Percentiles rank a stretch among this genome's conserved stretches.
Conservation (phyloP, 306 rosid species). For the Neltuma alba region DNA sequence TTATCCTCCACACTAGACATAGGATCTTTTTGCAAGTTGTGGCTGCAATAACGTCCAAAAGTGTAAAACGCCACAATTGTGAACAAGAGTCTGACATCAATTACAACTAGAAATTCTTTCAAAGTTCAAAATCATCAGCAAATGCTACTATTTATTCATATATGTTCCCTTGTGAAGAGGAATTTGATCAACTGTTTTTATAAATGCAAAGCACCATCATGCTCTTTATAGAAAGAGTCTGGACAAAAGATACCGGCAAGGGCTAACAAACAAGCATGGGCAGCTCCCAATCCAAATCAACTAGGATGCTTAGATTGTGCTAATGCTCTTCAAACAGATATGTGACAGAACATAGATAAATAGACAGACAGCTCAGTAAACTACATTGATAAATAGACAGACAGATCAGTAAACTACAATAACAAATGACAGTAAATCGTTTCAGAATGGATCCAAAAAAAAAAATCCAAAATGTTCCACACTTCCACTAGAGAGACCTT, state of each 20-base stretch:
- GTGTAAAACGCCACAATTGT: slow-evolving; percentile 12
- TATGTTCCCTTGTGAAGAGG: slow-evolving; percentile 10
- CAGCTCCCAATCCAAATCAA: background rate
- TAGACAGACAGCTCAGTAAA: no score
- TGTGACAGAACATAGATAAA: background rate
- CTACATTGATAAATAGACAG: no score
- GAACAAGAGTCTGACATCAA: slow-evolving; percentile 7
- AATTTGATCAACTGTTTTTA: slow-evolving; percentile 20
- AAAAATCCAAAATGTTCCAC: background rate
- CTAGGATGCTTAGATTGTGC: background rate
- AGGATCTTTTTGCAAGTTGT: slow-evolving; percentile 40
- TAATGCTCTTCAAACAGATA: slow-evolving; percentile 11
- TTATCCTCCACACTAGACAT: slow-evolving; percentile 60
- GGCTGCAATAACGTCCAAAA: slow-evolving; percentile 37
- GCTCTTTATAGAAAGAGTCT: background rate
- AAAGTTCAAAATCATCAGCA: slow-evolving; percentile 11
- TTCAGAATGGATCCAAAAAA: background rate
- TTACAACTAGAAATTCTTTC: background rate
- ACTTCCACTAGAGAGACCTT: background rate
- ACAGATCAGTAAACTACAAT: background rate
- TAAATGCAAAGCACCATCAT: background rate
- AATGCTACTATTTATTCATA: background rate
- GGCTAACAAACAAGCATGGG: background rate
- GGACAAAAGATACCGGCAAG: slow-evolving; percentile 9
- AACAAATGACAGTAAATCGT: background rate